Base-by-base conservation (phyloP, 208 protist species). In the Trypanosoma congolense region DNA sequence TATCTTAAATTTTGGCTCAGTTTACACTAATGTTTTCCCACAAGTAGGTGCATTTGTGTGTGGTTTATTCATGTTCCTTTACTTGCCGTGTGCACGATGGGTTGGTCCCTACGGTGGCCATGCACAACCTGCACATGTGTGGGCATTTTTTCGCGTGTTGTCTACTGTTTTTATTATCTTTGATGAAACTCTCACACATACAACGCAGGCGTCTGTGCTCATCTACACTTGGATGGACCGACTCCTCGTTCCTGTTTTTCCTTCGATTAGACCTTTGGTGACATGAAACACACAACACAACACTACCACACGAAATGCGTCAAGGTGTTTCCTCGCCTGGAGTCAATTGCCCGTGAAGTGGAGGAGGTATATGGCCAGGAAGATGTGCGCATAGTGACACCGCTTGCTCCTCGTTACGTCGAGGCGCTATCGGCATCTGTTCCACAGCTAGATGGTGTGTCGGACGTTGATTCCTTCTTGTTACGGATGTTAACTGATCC, bases 381-480 rank as follows among this genome's bases (percentile, higher is more conserved):
- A 1, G 64, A 80, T 56, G 62, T 74, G n/a, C 49, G 72, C 16
- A 73, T 46, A 10, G 22, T 72, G n/a, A 25, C 76, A 3, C 59
- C 38, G 0, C 30, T 89, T 24, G 50, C 43, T 3, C 33, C 54
- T 24, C 50, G 30, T 12, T 51, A 40, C 1, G 45, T 83, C n/a
- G 19, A 60, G 26, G 44, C 74, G 21, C 9, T 85, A 40, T 76
- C 74, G 2, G 10, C 42, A 3, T 59, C 31, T 30, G 73, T 57
- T 29, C 70, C 74, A 1, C 55, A 50, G 10, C 67, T 90, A 19
- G 45, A 21, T 45, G 73, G 61, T 9, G 46, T 44, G 22, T 51
- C 24, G 2, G 80, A 87, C 47, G 64, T 92, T 8, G 74, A 82
- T 12, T 41, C 51, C 2, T 58, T 89, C 21, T 21, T 61, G 2